These are phyloP conservation scores for Hymenoscyphus scutula DNA, from an alignment of 2,329 filamentous ascomycete genomes.

Conservation along the genomic window DNA sequence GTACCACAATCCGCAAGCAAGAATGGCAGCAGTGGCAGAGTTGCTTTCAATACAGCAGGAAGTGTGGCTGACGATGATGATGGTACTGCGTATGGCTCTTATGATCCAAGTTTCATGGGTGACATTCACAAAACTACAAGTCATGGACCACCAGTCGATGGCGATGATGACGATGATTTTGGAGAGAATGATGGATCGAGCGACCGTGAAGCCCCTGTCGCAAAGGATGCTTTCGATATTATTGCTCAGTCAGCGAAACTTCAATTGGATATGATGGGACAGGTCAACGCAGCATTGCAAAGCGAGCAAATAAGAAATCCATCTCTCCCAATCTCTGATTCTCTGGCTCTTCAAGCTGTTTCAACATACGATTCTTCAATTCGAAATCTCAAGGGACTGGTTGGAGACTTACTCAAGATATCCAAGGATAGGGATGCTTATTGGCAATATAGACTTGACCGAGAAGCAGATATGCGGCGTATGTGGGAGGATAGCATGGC, in stretches of 20 bases:
- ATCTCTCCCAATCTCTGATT: conserved; percentile 69
- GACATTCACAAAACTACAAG: conserved; percentile 35
- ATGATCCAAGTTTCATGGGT: conserved; percentile 53
- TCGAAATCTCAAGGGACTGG: conserved; percentile 77
- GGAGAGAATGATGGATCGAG: conserved; percentile 80
- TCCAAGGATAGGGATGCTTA: conserved; percentile 91
- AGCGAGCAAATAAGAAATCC: conserved; percentile 69
- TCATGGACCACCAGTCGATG: conserved; percentile 34
- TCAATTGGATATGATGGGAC: conserved; percentile 85
- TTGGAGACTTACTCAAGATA: conserved; percentile 86
- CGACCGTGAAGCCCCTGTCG: conserved; percentile 70
- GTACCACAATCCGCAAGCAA: conserved; percentile 28
- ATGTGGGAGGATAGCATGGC: conserved; percentile 99
- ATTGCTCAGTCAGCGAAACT: conserved; percentile 92
- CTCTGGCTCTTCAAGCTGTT: conserved; percentile 72
- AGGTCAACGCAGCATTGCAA: conserved; percentile 80
- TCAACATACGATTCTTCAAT: conserved; percentile 87
- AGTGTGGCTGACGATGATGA: conserved; percentile 51
- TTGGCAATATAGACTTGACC: conserved; percentile 93
- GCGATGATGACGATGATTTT: conserved; percentile 64
- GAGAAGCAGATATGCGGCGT: conserved; percentile 84
- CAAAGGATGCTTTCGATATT: conserved; percentile 94
- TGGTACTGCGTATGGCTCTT: conserved; percentile 49
- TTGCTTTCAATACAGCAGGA: conserved; percentile 35
- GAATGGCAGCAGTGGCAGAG: conserved; percentile 25